Evolutionary conservation across 345 rosid genomes (phyloP).

Genomic region (Heritiera littoralis): DNA sequence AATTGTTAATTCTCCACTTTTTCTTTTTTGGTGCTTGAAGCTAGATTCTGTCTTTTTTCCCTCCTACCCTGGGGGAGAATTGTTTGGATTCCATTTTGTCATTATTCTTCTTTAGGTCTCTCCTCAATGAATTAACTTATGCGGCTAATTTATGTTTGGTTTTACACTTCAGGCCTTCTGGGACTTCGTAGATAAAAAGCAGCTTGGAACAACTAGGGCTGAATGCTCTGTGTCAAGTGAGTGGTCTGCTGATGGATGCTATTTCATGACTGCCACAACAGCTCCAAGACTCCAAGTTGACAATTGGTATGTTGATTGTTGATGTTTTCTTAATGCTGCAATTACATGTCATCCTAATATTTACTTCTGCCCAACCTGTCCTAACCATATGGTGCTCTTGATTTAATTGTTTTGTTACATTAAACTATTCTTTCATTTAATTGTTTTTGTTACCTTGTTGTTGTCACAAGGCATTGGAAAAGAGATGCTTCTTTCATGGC

Average conservation of each 20-base stretch:
- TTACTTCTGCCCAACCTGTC: not conserved
- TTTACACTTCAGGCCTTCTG: constrained; percentile 67
- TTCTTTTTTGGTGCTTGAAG: not conserved
- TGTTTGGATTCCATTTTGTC: not conserved
- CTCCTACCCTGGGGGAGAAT: not conserved
- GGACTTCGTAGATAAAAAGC: constrained; percentile 68
- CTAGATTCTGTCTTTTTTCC: not conserved
- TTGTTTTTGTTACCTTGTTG: not conserved
- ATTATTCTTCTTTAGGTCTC: not conserved
- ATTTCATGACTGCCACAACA: constrained; percentile 93
- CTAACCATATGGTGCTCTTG: not conserved
- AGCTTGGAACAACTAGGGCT: constrained; percentile 71
- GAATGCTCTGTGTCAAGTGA: constrained; percentile 88
- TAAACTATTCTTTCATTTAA: not conserved
- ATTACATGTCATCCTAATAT: not conserved
- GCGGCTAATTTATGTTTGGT: not conserved
- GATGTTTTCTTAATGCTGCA: constrained; percentile 1
- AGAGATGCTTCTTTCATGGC: not conserved
- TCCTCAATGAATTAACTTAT: not conserved
- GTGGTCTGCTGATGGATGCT: constrained; percentile 90
- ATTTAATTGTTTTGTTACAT: not conserved
- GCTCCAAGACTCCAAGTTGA: constrained; percentile 94
- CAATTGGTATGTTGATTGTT: constrained; percentile 66
- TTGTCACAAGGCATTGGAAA: not conserved
- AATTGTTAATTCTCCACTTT: not conserved